These are phyloP conservation scores for Corchorus olitorius DNA, from an alignment of 345 rosid genomes.

Conservation along the genomic window DNA sequence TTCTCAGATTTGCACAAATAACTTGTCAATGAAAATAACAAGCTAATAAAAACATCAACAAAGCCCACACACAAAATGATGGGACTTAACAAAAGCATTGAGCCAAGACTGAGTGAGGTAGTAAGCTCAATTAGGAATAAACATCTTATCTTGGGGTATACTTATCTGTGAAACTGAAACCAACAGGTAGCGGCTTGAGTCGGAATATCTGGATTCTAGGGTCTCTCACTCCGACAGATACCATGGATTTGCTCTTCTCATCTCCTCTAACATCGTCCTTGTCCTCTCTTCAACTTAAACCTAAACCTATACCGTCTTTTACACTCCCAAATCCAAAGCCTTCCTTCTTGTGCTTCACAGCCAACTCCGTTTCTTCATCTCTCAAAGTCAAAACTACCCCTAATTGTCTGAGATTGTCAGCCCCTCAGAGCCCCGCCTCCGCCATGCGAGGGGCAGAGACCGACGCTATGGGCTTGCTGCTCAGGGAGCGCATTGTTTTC, in stretches of 20 bases:
- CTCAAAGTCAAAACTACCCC: constrained; percentile 34
- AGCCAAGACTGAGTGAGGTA: too few species aligned
- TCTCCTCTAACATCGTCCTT: constrained; percentile 35
- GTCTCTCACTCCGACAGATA: constrained; percentile 13
- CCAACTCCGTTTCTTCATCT: constrained; percentile 35
- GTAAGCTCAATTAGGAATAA: background rate
- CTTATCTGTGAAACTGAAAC: background rate
- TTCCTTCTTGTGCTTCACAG: constrained; percentile 27
- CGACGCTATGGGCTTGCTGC: constrained; percentile 87
- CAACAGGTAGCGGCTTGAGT: background rate
- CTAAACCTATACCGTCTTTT: constrained; percentile 17
- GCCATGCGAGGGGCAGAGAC: constrained; percentile 75
- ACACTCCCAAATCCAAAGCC: constrained; percentile 26
- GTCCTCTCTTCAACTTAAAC: constrained; percentile 1
- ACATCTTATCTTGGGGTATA: background rate
- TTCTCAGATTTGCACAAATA: too few species aligned
- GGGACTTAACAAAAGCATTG: too few species aligned
- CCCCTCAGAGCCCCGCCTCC: constrained; percentile 61
- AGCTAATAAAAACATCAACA: too few species aligned
- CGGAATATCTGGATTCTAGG: background rate
- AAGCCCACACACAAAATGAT: too few species aligned
- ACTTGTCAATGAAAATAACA: too few species aligned
- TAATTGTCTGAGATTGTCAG: constrained; percentile 21
- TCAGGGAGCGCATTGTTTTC: constrained; percentile 82
- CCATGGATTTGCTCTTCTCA: constrained; percentile 56